Conservation (phyloP, 164 flowering plant species). For the Sedum album region DNA sequence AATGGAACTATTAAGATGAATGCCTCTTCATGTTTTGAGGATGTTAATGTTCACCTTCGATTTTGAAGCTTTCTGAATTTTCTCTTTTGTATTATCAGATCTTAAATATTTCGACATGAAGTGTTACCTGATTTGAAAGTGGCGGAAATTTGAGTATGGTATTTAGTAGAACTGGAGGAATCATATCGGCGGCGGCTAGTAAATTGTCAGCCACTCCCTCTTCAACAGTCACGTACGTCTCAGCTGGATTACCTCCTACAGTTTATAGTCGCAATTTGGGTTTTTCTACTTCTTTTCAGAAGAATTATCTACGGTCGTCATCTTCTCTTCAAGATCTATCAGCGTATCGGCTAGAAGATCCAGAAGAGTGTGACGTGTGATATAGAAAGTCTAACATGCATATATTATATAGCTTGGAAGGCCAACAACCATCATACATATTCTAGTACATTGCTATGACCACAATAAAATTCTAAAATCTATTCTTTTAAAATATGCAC, state of each 20-base stretch:
- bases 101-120: neutral
- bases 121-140: neutral
- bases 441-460: no score
- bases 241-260: slow-evolving; percentile 34
- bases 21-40: neutral
- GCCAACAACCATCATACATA: no score
- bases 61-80: neutral
- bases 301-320: slow-evolving; percentile 44
- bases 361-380: slow-evolving; percentile 35
- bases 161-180: slow-evolving; percentile 29
- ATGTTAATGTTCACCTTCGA: neutral
- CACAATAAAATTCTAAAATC: no score
- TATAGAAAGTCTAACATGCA: slow-evolving; percentile 16
- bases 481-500: no score
- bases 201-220: slow-evolving; percentile 30
- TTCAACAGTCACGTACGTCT: slow-evolving; percentile 23
- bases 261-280: slow-evolving; percentile 27
- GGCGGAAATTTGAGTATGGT: slow-evolving; percentile 24
- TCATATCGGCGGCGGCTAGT: slow-evolving; percentile 28
- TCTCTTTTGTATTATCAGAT: neutral
- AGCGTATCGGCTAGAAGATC: slow-evolving; percentile 40
- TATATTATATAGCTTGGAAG: no score
- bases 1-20: neutral
- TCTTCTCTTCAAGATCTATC: slow-evolving; percentile 88
- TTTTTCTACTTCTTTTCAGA: slow-evolving; percentile 25